phyloP scores from a whole-genome alignment of 176 grass and related monocot species.

The Metroxylon sagu region DNA sequence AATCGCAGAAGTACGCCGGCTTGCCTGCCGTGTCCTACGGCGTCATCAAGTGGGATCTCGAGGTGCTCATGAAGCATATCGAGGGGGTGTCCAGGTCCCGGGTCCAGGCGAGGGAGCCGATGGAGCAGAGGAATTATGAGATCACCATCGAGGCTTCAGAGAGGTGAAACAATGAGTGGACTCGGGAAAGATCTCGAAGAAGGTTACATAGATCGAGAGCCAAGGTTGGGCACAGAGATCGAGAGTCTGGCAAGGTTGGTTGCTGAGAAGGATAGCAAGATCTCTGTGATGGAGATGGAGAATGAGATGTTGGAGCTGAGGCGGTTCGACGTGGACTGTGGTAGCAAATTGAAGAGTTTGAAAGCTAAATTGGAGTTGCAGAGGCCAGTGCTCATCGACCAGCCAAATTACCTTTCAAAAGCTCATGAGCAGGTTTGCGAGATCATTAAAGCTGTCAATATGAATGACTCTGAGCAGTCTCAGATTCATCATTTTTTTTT shows the following conservation, averaged over 20 bases:
- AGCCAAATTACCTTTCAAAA: conserved; percentile 60
- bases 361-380: conserved; percentile 57
- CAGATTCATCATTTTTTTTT: conserved; percentile 59
- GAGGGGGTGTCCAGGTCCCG: conserved; percentile 45
- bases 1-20: conserved; percentile 75
- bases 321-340: conserved; percentile 17
- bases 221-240: too few relatives aligned
- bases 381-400: conserved; percentile 69
- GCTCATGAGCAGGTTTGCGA: conserved; percentile 51
- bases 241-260: conserved; percentile 44
- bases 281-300: conserved; percentile 33
- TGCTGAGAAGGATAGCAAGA: conserved; percentile 14
- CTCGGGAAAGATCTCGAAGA: conserved; percentile 21
- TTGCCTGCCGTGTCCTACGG: conserved; percentile 69
- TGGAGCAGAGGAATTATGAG: conserved; percentile 88
- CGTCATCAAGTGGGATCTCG: conserved; percentile 84
- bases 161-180: conserved; percentile 48
- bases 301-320: conserved; percentile 35
- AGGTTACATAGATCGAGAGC: too few relatives aligned
- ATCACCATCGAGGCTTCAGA: conserved; percentile 96
- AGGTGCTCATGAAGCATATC: conserved; percentile 70
- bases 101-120: conserved; percentile 51
- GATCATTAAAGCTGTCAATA: conserved; percentile 36
- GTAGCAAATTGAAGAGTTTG: conserved; percentile 24
- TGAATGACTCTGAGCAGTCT: conserved; percentile 16